Evolutionary conservation across 805 yeast species (phyloP), one percentile per base, ranked within the genome.

Genomic region (Cyberlindnera euphorbiiphila): DNA sequence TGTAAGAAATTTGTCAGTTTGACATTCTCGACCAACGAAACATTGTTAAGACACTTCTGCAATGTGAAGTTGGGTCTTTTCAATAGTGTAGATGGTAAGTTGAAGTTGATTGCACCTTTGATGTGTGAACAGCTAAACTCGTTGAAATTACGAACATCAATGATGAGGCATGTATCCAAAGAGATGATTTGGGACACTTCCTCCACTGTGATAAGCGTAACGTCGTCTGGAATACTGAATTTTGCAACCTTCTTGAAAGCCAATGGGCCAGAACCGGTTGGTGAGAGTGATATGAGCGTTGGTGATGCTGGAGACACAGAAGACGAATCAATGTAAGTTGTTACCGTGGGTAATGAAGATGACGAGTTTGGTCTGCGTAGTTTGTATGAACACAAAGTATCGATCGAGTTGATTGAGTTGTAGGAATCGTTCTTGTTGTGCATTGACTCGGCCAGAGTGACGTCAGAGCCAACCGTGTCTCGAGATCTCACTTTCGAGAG

Each of bases 21-120:
- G 3, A 48, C 36, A 44, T 69, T 72, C 40, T 81, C 88, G 38
- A 64, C 62, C 5, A 60, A 49, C 0, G 85, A 76, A 34, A 83
- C 60, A 21, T 85, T 78, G 34, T 72, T 75, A 17, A 83, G 61
- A 48, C 86, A 78, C 52, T 78, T 70, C 32, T 63, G 64, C 39
- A 89, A 64, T 3, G 78, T 77, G 51, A 85, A 89, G 36, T 80
- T 81, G 22, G 78, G 66, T 46, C 98, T 72, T 56, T 80, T 84
- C 45, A 89, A 64, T 28, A 89, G 66, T 0, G 97, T 89, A n/a
- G 95, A 82, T 2, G 98, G 97, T 11, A 89, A 62, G 58, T 95
- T 85, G 25, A 91, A 71, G 56, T 86, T 86, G 30, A 85, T 65
- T 1, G 97, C 74, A 28, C 72, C 66, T 4, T 50, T 52, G 10